These are phyloP conservation scores for Penicillium brevicompactum DNA, from an alignment of 2,329 filamentous ascomycete species.

Conservation along the genomic window DNA sequence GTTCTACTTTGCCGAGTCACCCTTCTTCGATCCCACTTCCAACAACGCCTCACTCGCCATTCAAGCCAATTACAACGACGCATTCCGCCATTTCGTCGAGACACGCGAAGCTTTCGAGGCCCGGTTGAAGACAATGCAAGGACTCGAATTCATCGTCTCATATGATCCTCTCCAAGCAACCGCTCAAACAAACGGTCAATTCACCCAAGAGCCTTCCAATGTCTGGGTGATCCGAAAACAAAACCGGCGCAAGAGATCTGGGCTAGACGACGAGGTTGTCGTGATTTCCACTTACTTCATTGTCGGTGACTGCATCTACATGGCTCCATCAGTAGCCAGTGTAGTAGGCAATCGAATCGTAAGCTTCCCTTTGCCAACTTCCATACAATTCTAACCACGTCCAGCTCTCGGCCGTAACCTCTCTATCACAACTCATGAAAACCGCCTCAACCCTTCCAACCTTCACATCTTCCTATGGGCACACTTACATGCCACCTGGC, in stretches of 20 bases:
- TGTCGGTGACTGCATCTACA: constrained; percentile 62
- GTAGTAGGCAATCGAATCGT: constrained; percentile 59
- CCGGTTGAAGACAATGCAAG: constrained; percentile 55
- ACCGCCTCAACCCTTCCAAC: constrained; percentile 56
- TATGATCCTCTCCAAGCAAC: constrained; percentile 57
- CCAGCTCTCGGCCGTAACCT: constrained; percentile 58
- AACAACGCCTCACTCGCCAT: constrained; percentile 61
- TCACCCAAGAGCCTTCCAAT: constrained; percentile 49
- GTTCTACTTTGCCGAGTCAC: constrained; percentile 64
- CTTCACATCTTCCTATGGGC: constrained; percentile 61
- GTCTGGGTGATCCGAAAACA: constrained; percentile 66
- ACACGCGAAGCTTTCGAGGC: constrained; percentile 61
- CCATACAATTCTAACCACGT: constrained; percentile 5
- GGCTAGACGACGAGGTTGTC: constrained; percentile 52
- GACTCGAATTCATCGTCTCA: constrained; percentile 62
- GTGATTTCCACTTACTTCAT: constrained; percentile 62
- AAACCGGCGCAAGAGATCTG: constrained; percentile 47
- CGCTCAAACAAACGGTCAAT: constrained; percentile 42
- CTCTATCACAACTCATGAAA: constrained; percentile 58
- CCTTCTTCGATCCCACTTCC: constrained; percentile 64
- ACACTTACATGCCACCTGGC: constrained; percentile 59
- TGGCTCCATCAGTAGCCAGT: constrained; percentile 63
- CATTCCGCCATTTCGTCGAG: constrained; percentile 53
- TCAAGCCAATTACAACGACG: constrained; percentile 54
- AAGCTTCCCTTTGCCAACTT: constrained; percentile 23